These are phyloP conservation scores for Pestalotiopsis sp. DNA, from an alignment of 2,329 filamentous ascomycete genomes.

Conservation along the genomic window DNA sequence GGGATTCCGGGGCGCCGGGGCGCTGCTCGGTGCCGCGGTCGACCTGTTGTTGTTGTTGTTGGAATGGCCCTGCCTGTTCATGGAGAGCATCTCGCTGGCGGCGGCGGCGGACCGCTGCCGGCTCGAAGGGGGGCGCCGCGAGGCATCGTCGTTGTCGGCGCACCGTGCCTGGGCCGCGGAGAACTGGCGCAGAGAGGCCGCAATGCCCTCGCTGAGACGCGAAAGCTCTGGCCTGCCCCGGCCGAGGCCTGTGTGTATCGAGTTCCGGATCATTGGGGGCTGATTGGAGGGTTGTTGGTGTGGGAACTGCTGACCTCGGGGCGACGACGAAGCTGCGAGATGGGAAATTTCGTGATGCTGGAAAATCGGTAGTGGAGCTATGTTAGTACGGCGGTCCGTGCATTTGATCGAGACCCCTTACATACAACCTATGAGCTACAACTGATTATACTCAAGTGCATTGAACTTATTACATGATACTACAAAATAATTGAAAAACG, in stretches of 20 bases:
- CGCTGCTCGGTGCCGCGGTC: background rate
- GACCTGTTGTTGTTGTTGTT: background rate
- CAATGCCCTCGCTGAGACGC: constrained; percentile 32
- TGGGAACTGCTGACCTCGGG: background rate
- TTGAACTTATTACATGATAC: too few species aligned
- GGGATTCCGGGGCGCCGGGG: background rate
- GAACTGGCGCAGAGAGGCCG: constrained; percentile 33
- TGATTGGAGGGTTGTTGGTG: constrained; percentile 2
- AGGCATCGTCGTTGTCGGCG: background rate
- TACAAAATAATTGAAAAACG: too few species aligned
- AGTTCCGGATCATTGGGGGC: constrained; percentile 33
- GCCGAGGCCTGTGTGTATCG: constrained; percentile 27
- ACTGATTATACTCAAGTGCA: background rate
- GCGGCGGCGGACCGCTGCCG: constrained; percentile 28
- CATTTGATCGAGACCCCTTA: background rate
- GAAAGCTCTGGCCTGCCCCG: constrained; percentile 30
- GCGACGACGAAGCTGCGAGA: background rate
- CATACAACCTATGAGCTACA: background rate
- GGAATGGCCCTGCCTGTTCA: constrained; percentile 12
- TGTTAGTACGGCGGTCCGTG: constrained; percentile 2
- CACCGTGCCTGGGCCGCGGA: constrained; percentile 29
- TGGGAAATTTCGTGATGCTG: constrained; percentile 13
- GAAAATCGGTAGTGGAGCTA: constrained; percentile 11
- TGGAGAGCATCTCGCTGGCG: constrained; percentile 27
- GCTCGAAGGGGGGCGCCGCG: constrained; percentile 4